Base-by-base conservation (phyloP, 2,329 filamentous ascomycete species). In the Berkeleyomyces basicola region DNA sequence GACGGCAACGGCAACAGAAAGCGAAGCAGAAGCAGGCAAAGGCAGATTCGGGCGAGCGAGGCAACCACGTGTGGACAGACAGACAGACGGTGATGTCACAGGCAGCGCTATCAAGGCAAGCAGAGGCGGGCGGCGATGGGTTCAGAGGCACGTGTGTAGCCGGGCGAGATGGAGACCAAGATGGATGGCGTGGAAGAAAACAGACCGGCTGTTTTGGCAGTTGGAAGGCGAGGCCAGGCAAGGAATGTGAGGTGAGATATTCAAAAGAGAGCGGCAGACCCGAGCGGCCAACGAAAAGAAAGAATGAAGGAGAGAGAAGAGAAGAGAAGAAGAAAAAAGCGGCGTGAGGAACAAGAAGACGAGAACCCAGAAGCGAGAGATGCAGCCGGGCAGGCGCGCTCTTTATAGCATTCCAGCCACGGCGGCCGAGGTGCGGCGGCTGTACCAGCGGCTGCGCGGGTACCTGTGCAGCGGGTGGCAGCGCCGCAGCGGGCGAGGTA, bases 391-490 rank as follows among this genome's bases (percentile, higher is more conserved):
- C 33, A 39, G 7, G 53, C 55, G 16, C 33, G 58, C 40, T 40
- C 58, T 59, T 63, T 63, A 63, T 63, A 63, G 62, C 47, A 61
- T 63, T 63, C 62, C 55, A 49, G 42, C 37, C 57, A 23, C 9
- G n/a, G 23, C 40, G 43, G 33, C 49, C 36, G 3, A 11, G n/a
- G 33, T 2, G 23, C 23, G 23, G 23, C 23, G 23, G 23, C 23
- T 23, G 23, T 23, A 23, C 23, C 23, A 23, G 23, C 23, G 23
- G 23, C 23, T 23, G 23, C 23, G 23, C 23, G 23, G 23, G 23
- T 23, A 23, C 23, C 23, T 23, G 23, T 23, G 23, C 23, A 23
- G 23, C 23, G 23, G 23, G 23, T 23, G 23, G 23, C 23, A 23
- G 23, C 23, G 23, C 23, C 23, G 23, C 23, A 23, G 23, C 23